Percentiles rank a stretch among this genome's conserved stretches.
Evolutionary conservation across 1,139 yeast genomes (phyloP).

Genomic region (Suhomyces bokatorum): DNA sequence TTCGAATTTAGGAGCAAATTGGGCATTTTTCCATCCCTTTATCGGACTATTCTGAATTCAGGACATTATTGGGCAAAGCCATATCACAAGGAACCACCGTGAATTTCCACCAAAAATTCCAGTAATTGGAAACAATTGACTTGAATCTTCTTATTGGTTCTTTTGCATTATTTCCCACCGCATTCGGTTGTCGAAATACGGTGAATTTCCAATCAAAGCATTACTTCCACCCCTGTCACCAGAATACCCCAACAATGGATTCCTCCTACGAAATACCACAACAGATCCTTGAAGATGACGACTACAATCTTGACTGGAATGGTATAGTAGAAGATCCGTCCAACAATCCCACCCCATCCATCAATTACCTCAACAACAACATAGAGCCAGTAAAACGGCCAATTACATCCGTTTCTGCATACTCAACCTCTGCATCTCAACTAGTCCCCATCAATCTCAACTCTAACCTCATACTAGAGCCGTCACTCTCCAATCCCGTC

Average conservation of each 20-base stretch:
- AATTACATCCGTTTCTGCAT: not conserved
- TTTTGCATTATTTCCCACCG: not conserved
- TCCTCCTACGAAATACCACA: constrained; percentile 4
- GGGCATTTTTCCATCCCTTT: no score
- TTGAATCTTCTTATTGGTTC: not conserved
- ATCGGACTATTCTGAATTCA: no score
- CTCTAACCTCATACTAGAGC: constrained; percentile 8
- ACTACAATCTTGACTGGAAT: constrained; percentile 10
- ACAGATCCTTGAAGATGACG: constrained; percentile 9
- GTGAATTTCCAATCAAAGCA: no score
- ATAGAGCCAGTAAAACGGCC: constrained; percentile 7
- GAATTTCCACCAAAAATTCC: no score
- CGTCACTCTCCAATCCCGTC: constrained; percentile 3
- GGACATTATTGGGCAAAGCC: no score
- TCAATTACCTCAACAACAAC: constrained; percentile 8
- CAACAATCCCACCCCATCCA: constrained; percentile 3
- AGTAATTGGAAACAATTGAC: no score
- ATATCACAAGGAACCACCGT: no score
- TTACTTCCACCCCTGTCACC: not conserved
- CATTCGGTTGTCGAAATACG: no score
- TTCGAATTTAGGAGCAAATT: no score
- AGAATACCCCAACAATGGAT: not conserved
- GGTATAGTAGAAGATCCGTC: constrained; percentile 2
- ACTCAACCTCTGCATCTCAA: not conserved
- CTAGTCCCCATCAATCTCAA: constrained; percentile 4